Evolutionary conservation across 371 early-diverging fungal genomes (phyloP).

Genomic region (Actinomortierella wolfii): DNA sequence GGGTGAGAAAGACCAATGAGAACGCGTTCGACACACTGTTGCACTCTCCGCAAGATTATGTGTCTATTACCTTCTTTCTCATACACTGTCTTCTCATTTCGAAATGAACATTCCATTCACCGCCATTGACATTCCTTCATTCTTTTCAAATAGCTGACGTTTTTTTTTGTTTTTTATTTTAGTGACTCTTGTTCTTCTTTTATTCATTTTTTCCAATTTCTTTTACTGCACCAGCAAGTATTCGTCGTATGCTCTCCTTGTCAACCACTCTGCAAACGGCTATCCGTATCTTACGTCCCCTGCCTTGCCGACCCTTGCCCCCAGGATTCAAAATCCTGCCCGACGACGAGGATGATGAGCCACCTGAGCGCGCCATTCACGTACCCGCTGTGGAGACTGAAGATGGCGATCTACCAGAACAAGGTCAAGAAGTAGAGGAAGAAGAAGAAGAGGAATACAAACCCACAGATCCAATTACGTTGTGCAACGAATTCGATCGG

Average conservation of each 20-base stretch:
- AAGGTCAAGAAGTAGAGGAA: too few species aligned
- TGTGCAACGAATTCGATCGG: conserved; percentile 30
- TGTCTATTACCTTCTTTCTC: conserved; percentile 1
- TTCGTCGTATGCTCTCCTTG: too few species aligned
- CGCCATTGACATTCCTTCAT: background rate
- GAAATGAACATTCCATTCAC: background rate
- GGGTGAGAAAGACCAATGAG: too few species aligned
- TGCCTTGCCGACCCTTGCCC: conserved; percentile 3
- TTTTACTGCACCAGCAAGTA: too few species aligned
- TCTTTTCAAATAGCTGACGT: background rate
- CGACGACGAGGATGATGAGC: background rate
- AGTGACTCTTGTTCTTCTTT: background rate
- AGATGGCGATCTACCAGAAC: too few species aligned
- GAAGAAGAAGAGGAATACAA: too few species aligned
- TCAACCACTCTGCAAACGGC: background rate
- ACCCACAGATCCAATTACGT: conserved; percentile 17
- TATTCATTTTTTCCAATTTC: conserved; percentile 6
- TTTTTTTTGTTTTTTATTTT: background rate
- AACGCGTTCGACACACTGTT: too few species aligned
- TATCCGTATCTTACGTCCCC: conserved; percentile 28
- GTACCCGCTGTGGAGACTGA: background rate
- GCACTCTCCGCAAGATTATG: too few species aligned
- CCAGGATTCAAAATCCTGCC: background rate
- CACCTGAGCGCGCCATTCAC: background rate
- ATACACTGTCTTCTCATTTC: background rate